Evolutionary conservation across 148 eudicot genomes (phyloP), one percentile per base, ranked within the genome.

Genomic region (Rhododendron ovatum): DNA sequence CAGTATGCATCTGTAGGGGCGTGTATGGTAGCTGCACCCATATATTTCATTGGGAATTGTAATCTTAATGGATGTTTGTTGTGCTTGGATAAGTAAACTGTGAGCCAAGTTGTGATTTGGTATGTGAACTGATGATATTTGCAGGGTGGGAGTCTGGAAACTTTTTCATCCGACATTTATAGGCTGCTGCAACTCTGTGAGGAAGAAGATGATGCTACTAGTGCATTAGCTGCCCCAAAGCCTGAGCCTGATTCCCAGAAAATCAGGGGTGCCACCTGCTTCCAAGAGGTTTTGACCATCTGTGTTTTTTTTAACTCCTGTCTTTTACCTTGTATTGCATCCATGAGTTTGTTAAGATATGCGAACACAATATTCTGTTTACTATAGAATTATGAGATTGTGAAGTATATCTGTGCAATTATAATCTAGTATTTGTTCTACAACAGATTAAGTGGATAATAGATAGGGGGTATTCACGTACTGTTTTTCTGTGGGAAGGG

Each of bases 151-250:
- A 94, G 96, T 89, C 87, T 91, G 82, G 96, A 94, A 67, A 86
- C 93, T 71, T 93, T 95, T 89, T 95, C 99, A 37, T 86, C 98
- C 1, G 98, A 97, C 80, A 94, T 97, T 85, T 90, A 86, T 87
- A 90, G 98, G 89, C 88, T 95, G 84, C 88, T 97, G 90, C 96
- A 91, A 84, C 91, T 92, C 30, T 90, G 92, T 91, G 99, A 94
- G 84, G 99, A 97, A 92, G 96, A 97, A 91, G 99, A 97, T 88
- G 98, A 97, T 91, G 99, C 98, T 35, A 95, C 93, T 39, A 97
- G 99, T 87, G 89, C 89, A 75, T 93, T 95, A 86, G 89, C 93
- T 89, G 89, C 93, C 17, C 98, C 96, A 63, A 97, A 97, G 91
- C 88, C 94, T 22, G 98, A 95, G 78, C 99, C 98, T 59, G 98